These are phyloP conservation scores for Sisymbrium irio DNA, from an alignment of 345 rosid species.

Conservation along the genomic window DNA sequence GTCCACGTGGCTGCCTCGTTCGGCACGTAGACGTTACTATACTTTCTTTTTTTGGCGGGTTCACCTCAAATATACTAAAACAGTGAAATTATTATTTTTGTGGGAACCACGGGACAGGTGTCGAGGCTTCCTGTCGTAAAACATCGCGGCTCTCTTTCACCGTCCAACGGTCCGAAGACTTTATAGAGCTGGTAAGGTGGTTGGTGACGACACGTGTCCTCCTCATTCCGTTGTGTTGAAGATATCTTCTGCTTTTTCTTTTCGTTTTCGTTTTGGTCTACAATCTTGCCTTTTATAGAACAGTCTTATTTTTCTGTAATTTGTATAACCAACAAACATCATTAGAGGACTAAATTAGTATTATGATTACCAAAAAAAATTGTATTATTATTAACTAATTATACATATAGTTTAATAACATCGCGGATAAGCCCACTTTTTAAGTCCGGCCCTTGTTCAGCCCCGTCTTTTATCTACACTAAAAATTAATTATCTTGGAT, in stretches of 20 bases:
- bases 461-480: neutral
- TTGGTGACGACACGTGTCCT: conserved; percentile 28
- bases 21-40: conserved; percentile 23
- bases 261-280: conserved; percentile 15
- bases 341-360: neutral
- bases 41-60: neutral
- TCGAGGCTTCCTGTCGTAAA: neutral
- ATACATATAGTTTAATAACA: too few relatives aligned
- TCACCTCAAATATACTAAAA: neutral
- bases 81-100: neutral
- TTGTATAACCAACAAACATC: neutral
- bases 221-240: conserved; percentile 23
- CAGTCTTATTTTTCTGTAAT: neutral
- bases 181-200: conserved; percentile 12
- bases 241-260: neutral
- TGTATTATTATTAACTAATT: neutral
- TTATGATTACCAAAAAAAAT: too few relatives aligned
- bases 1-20: conserved; percentile 23
- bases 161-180: conserved; percentile 26
- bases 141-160: conserved; percentile 30
- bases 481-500: neutral
- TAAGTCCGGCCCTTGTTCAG: neutral
- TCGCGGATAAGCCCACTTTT: neutral
- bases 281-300: conserved; percentile 15
- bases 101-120: conserved; percentile 28